These are phyloP conservation scores for Microbotryomycetes sp. DNA, from an alignment of 1,284 basidiomycete genomes.

Conservation along the genomic window DNA sequence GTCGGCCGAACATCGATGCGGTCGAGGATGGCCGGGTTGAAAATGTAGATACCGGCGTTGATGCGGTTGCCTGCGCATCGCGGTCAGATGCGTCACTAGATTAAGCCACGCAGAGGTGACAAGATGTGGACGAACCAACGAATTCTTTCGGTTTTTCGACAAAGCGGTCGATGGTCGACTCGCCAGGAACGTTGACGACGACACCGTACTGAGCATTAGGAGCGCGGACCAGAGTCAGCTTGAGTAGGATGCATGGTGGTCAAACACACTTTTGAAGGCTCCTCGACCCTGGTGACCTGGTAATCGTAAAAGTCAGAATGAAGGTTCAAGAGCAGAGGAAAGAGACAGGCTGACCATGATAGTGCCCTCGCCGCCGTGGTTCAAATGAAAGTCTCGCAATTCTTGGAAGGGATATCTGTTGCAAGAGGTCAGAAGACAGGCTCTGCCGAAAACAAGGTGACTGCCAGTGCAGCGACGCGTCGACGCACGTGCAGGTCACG, in stretches of 20 bases:
- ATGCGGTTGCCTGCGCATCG: slow-evolving; percentile 45
- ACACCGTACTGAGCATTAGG: slow-evolving; percentile 48
- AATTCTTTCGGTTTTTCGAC: slow-evolving; percentile 50
- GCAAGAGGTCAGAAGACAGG: background rate
- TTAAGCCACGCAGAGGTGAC: background rate
- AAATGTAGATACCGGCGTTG: slow-evolving; percentile 51
- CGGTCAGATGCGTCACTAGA: no score
- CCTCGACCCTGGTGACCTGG: slow-evolving; percentile 46
- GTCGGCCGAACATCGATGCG: slow-evolving; percentile 48
- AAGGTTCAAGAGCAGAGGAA: background rate
- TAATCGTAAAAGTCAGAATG: no score
- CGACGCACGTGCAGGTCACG: slow-evolving; percentile 43
- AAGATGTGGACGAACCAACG: slow-evolving; percentile 35
- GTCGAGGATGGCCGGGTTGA: slow-evolving; percentile 47
- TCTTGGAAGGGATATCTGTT: slow-evolving; percentile 46
- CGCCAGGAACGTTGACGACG: slow-evolving; percentile 45
- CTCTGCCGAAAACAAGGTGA: no score
- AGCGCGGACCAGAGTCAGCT: no score
- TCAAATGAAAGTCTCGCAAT: slow-evolving; percentile 48
- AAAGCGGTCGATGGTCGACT: slow-evolving; percentile 48
- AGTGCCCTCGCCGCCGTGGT: slow-evolving; percentile 47
- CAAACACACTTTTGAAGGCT: slow-evolving; percentile 41
- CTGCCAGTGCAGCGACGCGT: no score
- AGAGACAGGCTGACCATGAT: slow-evolving; percentile 41
- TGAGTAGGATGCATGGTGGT: no score